Evolutionary conservation across 768 basidiomycete species (phyloP), one percentile per base, ranked within the genome.

Genomic region (Termitomyces bulborhizus): DNA sequence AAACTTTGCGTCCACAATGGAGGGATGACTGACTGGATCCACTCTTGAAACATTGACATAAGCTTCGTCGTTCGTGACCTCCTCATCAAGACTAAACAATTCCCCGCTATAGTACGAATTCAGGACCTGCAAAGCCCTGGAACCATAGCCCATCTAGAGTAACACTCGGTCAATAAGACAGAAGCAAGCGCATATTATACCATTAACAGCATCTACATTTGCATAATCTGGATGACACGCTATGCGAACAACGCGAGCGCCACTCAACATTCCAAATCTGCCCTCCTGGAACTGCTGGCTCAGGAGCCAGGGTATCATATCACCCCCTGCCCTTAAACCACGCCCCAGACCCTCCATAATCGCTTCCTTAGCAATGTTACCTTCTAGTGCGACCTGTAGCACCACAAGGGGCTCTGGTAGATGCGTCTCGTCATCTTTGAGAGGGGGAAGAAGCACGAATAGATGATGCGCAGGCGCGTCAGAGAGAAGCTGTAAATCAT

Each of bases 391-490:
- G 24, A 99, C 93, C 66, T 98, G 96, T 18, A 99, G 69, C 5
- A 98, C 97, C 6, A 93, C 96, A 39, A 99, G 78, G 6, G 97
- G 97, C 60, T 98, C 95, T 0, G 97, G 97, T 0, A 99, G 79
- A 49, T 86, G 81, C n/a, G 79, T 86, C 66, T 93, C 92, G 57
- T 95, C 89, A 53, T 94, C 90, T 64, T 88, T 85, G 47, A 98
- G 79, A 0, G 97, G 97, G 0, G 95, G 95, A 1, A 98, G 76
- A 0, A 99, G 81, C 1, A 99, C 97, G 61, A 98, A 99, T 13
- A 99, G 80, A 63, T 95, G 92, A 66, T 98, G 96, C 0, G 93
- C 95, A 0, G 97, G 97, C 0, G 97, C 97, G 63, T 99, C 97
- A 11, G 89, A 91, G 69, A 98, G 83, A 50, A 99, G 81, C 69